Percentiles rank a stretch among this genome's conserved stretches.
Evolutionary conservation across 345 rosid species (phyloP).

Genomic region (Hevea brasiliensis): DNA sequence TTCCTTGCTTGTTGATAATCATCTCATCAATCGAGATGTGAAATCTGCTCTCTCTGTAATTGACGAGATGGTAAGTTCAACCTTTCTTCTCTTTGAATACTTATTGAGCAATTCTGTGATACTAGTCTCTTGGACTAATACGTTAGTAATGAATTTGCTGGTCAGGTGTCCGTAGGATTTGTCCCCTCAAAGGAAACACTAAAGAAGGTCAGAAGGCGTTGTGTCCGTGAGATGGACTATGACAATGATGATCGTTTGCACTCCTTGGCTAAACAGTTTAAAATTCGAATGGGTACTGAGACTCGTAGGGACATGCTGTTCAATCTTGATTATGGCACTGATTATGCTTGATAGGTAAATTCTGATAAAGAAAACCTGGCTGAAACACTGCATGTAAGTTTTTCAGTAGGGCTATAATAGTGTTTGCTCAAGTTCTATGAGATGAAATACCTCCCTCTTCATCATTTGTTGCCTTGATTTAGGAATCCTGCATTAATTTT

Average conservation of each 20-base stretch:
- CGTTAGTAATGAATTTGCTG: conserved; percentile 12
- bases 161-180: conserved; percentile 75
- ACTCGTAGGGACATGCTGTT: conserved; percentile 71
- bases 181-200: conserved; percentile 72
- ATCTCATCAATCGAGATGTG: conserved; percentile 80
- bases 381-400: no score
- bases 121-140: conserved; percentile 2
- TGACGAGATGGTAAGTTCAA: conserved; percentile 66
- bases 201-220: conserved; percentile 79
- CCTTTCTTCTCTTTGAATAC: not conserved
- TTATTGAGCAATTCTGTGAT: not conserved
- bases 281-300: conserved; percentile 65
- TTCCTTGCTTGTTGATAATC: conserved; percentile 84
- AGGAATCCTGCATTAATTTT: not conserved
- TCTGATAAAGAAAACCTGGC: conserved; percentile 5
- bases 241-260: conserved; percentile 62
- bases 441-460: not conserved
- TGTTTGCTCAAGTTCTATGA: not conserved
- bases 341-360: conserved; percentile 43
- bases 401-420: not conserved
- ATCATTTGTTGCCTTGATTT: not conserved
- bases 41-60: conserved; percentile 68
- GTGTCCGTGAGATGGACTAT: conserved; percentile 72
- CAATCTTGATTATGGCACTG: conserved; percentile 61
- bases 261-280: conserved; percentile 52